Evolutionary conservation across 108 stramenopile species (phyloP).

Genomic region (Seminavis robusta): DNA sequence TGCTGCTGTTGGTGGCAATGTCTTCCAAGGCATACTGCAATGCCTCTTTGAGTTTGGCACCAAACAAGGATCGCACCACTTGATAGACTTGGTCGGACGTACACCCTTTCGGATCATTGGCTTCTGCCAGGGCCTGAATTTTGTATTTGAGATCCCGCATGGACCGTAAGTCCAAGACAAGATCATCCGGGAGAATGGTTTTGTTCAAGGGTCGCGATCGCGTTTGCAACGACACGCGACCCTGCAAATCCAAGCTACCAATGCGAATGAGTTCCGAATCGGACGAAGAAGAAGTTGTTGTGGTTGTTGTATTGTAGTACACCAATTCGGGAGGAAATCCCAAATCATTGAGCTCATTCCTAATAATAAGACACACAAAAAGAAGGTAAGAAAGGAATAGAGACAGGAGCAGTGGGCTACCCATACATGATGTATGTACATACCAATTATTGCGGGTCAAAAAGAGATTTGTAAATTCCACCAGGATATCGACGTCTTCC

Average conservation of each 20-base stretch:
- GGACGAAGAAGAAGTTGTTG: not conserved
- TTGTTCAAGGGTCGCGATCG: conserved; percentile 1
- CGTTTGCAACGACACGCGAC: not conserved
- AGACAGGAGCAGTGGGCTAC: too few relatives aligned
- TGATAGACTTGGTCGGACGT: too few relatives aligned
- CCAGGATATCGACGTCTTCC: conserved; percentile 24
- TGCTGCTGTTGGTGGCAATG: too few relatives aligned
- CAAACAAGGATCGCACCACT: too few relatives aligned
- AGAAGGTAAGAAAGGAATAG: not conserved
- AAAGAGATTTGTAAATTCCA: conserved; percentile 32
- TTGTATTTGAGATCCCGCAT: too few relatives aligned
- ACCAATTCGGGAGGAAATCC: conserved; percentile 29
- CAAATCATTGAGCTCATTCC: conserved; percentile 19
- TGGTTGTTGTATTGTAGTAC: not conserved
- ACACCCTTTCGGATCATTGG: too few relatives aligned
- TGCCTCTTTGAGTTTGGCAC: too few relatives aligned
- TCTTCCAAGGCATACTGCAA: too few relatives aligned
- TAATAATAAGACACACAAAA: conserved; percentile 3
- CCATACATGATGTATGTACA: too few relatives aligned
- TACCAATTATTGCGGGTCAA: conserved; percentile 36
- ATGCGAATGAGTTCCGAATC: conserved; percentile 4
- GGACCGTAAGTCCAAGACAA: too few relatives aligned
- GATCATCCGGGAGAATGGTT: too few relatives aligned
- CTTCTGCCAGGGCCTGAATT: too few relatives aligned
- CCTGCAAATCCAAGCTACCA: not conserved